These are phyloP conservation scores for Leccinum fibrillosum DNA, from an alignment of 768 basidiomycete species.

Conservation along the genomic window DNA sequence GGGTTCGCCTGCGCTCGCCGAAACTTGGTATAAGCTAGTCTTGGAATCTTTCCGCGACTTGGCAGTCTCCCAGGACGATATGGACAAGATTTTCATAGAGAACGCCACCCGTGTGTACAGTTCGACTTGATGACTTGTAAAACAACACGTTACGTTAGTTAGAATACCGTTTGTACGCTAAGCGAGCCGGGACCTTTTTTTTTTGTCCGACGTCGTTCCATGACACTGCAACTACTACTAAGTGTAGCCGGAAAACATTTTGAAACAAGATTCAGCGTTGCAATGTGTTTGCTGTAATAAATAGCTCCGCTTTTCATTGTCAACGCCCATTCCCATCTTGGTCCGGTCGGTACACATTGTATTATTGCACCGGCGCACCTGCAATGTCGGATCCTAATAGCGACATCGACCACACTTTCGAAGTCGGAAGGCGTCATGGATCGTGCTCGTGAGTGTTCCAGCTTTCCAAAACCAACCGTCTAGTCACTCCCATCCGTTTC, in stretches of 20 bases:
- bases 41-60: constrained; percentile 77
- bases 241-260: constrained; percentile 3
- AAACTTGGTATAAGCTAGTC: constrained; percentile 80
- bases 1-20: constrained; percentile 46
- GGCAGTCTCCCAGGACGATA: constrained; percentile 70
- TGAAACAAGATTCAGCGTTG: neutral
- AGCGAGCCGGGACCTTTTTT: neutral
- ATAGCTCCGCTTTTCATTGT: neutral
- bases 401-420: constrained; percentile 24
- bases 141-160: neutral
- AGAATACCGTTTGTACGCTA: neutral
- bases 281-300: constrained; percentile 8
- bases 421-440: constrained; percentile 33
- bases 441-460: constrained; percentile 34
- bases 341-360: neutral
- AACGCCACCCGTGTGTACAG: constrained; percentile 47
- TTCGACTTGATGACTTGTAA: constrained; percentile 10
- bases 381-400: constrained; percentile 13
- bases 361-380: neutral
- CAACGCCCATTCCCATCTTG: neutral
- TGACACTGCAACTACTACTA: neutral
- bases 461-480: neutral
- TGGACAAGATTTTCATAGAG: constrained; percentile 70
- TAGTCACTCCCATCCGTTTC: constrained; percentile 1
- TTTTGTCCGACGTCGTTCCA: neutral